Evolutionary conservation across 2,329 filamentous ascomycete species (phyloP).

Genomic region (Apiospora arundinis): DNA sequence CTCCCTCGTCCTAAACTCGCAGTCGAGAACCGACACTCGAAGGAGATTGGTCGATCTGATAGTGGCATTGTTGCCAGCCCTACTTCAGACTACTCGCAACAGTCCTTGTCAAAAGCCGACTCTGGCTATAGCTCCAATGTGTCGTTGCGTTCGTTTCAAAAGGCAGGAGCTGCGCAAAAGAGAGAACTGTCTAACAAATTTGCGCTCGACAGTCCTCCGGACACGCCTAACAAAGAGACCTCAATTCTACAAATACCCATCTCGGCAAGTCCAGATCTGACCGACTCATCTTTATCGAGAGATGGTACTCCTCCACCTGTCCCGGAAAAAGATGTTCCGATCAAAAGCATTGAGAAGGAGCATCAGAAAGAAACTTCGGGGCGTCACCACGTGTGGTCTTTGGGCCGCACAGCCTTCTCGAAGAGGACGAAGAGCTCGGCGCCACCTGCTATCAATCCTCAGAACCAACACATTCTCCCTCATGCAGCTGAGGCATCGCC

Average conservation of each 20-base stretch:
- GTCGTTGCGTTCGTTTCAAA: constrained; percentile 59
- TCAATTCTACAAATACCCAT: background rate
- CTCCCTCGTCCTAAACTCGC: constrained; percentile 32
- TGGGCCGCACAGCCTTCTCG: background rate
- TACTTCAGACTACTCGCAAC: constrained; percentile 48
- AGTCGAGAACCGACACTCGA: constrained; percentile 30
- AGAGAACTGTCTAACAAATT: background rate
- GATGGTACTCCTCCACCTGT: constrained; percentile 28
- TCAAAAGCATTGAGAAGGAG: constrained; percentile 24
- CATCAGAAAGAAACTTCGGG: background rate
- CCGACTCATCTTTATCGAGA: background rate
- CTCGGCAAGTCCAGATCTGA: background rate
- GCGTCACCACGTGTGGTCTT: constrained; percentile 9
- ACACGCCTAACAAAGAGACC: constrained; percentile 5
- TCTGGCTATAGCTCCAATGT: constrained; percentile 68
- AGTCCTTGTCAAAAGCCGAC: constrained; percentile 61
- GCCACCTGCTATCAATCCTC: constrained; percentile 19
- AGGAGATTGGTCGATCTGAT: constrained; percentile 47
- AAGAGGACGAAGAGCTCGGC: background rate
- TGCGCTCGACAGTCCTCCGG: constrained; percentile 3
- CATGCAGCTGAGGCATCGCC: constrained; percentile 33
- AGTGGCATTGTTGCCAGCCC: constrained; percentile 58
- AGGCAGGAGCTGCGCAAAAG: constrained; percentile 31
- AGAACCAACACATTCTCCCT: constrained; percentile 26
- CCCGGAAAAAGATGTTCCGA: constrained; percentile 34